Evolutionary conservation across 139 green algal species (phyloP).

Genomic region (Chlorella ohadii): DNA sequence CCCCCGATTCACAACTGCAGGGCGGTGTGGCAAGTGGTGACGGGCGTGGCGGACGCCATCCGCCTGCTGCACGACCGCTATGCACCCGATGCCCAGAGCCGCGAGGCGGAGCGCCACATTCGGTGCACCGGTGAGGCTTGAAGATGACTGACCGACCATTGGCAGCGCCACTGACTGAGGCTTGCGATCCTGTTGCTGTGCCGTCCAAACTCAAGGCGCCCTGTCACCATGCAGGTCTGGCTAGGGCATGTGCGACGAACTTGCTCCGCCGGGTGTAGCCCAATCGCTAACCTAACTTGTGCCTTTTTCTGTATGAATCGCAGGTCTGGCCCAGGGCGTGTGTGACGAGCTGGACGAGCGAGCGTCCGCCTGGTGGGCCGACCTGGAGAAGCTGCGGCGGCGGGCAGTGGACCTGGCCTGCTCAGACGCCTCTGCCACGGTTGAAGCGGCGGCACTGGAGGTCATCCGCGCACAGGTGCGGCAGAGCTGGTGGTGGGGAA

Average conservation of each 20-base stretch:
- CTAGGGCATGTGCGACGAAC: no score
- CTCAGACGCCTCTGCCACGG: slow-evolving; percentile 64
- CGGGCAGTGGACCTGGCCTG: slow-evolving; percentile 54
- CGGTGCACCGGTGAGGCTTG: slow-evolving; percentile 27
- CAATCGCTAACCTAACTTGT: no score
- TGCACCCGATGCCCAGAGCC: slow-evolving; percentile 7
- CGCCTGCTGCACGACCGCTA: slow-evolving; percentile 33
- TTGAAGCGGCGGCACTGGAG: slow-evolving; percentile 63
- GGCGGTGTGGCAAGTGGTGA: slow-evolving; percentile 48
- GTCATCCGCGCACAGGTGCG: slow-evolving; percentile 39
- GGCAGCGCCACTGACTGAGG: no score
- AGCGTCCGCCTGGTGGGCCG: slow-evolving; percentile 54
- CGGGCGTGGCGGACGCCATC: slow-evolving; percentile 53
- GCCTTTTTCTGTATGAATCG: no score
- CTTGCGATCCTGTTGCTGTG: no score
- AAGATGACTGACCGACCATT: no score
- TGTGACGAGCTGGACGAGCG: slow-evolving; percentile 63
- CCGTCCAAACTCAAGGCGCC: no score
- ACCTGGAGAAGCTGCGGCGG: slow-evolving; percentile 59
- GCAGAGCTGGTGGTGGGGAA: no score
- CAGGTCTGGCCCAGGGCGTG: slow-evolving; percentile 38
- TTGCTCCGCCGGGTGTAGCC: no score
- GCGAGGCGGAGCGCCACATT: slow-evolving; percentile 25
- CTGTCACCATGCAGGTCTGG: no score
- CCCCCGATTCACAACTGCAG: background rate